phyloP scores from a whole-genome alignment of 164 flowering plant species.

The Macadamia tetraphylla region DNA sequence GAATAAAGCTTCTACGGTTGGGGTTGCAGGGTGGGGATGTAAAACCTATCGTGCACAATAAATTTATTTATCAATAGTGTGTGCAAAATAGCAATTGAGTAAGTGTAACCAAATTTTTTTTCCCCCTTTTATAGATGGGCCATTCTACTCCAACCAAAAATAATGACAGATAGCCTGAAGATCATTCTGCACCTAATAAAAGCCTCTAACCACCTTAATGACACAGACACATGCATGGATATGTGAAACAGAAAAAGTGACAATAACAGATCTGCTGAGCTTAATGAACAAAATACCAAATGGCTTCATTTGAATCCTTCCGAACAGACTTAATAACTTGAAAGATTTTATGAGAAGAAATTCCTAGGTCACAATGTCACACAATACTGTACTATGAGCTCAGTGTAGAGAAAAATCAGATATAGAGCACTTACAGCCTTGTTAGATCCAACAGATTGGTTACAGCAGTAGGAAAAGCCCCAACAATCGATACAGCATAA shows the following conservation, averaged over 20 bases:
- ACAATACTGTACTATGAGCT: not conserved
- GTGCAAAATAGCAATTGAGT: too few relatives aligned
- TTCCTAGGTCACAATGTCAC: not conserved
- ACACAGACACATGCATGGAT: too few relatives aligned
- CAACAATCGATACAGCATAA: slow-evolving; percentile 94
- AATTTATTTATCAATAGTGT: too few relatives aligned
- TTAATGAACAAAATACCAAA: not conserved
- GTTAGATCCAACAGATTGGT: slow-evolving; percentile 90
- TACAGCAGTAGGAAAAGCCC: slow-evolving; percentile 90
- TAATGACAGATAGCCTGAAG: too few relatives aligned
- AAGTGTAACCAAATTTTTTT: too few relatives aligned
- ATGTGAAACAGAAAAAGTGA: not conserved
- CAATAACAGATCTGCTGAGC: not conserved
- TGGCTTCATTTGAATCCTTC: not conserved
- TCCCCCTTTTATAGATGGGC: too few relatives aligned
- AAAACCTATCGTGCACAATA: too few relatives aligned
- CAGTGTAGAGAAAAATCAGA: not conserved
- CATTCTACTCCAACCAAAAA: too few relatives aligned
- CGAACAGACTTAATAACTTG: not conserved
- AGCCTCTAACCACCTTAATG: too few relatives aligned
- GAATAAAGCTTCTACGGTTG: too few relatives aligned
- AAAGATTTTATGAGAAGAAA: not conserved
- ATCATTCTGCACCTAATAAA: too few relatives aligned
- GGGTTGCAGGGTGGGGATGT: too few relatives aligned
- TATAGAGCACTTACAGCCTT: slow-evolving; percentile 52